Conservation (phyloP, 257 asterid species). For the Penstemon eatonii region DNA sequence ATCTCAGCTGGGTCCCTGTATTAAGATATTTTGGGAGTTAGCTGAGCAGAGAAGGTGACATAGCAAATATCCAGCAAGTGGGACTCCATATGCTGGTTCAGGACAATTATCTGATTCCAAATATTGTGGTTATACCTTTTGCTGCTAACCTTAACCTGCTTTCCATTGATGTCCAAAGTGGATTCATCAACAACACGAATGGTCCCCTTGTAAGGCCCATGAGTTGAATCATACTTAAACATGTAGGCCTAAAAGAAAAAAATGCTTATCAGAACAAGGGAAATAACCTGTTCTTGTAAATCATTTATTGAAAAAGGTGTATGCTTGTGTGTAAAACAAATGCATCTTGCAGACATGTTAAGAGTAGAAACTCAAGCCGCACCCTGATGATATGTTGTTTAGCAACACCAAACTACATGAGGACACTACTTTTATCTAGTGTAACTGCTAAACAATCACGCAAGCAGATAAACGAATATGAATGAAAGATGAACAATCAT, state of each 20-base stretch:
- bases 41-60: not conserved
- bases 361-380: not conserved
- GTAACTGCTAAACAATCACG: constrained; percentile 8
- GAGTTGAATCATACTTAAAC: constrained; percentile 98
- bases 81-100: not conserved
- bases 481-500: constrained; percentile 23
- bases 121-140: not conserved
- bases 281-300: not conserved
- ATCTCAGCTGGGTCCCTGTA: constrained; percentile 60
- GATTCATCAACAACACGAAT: constrained; percentile 72
- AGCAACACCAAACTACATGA: not conserved
- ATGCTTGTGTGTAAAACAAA: not conserved
- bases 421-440: not conserved
- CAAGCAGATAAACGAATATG: constrained; percentile 6
- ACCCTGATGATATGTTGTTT: no score
- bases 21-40: constrained; percentile 4
- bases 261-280: constrained; percentile 16
- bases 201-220: constrained; percentile 78
- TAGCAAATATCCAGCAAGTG: not conserved
- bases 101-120: not conserved
- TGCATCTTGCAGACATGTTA: not conserved
- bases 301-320: constrained; percentile 1
- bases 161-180: constrained; percentile 92
- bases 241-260: constrained; percentile 80
- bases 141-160: constrained; percentile 61